Percentiles rank a stretch among this genome's conserved stretches.
These are phyloP conservation scores for Sugiyamaella japonica DNA, from an alignment of 1,139 yeast genomes.

Conservation along the genomic window DNA sequence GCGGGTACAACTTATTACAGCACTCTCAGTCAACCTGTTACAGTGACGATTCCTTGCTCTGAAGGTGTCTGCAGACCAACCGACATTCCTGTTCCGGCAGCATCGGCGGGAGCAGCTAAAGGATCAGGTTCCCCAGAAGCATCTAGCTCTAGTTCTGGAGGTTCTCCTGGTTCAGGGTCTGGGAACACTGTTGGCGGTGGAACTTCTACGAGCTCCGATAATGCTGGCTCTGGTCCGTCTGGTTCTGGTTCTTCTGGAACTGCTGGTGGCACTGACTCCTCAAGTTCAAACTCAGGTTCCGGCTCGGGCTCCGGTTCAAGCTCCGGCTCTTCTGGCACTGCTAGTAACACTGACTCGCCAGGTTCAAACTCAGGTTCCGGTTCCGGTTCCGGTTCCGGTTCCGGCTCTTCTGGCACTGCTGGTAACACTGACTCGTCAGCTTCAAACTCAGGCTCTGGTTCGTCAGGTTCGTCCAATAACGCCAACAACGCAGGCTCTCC, in stretches of 20 bases:
- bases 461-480: background rate
- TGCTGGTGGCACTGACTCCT: slow-evolving; percentile 1
- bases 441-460: too few species aligned
- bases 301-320: background rate
- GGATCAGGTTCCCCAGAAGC: background rate
- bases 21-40: slow-evolving; percentile 10
- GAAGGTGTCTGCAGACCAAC: slow-evolving; percentile 1
- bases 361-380: slow-evolving; percentile 5
- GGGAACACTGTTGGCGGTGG: background rate
- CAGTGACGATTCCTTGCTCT: slow-evolving; percentile 16
- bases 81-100: background rate
- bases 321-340: too few species aligned
- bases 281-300: slow-evolving; percentile 8
- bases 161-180: slow-evolving; percentile 2
- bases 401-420: slow-evolving; percentile 2
- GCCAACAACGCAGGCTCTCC: background rate
- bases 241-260: slow-evolving; percentile 12
- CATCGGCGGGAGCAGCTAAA: background rate
- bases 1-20: slow-evolving; percentile 7
- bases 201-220: background rate
- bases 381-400: background rate
- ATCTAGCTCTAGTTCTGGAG: background rate
- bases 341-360: background rate
- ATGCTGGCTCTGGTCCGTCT: slow-evolving; percentile 6
- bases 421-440: background rate